phyloP scores from a whole-genome alignment of 371 early-diverging fungal species.

The Mortierella sp. region DNA sequence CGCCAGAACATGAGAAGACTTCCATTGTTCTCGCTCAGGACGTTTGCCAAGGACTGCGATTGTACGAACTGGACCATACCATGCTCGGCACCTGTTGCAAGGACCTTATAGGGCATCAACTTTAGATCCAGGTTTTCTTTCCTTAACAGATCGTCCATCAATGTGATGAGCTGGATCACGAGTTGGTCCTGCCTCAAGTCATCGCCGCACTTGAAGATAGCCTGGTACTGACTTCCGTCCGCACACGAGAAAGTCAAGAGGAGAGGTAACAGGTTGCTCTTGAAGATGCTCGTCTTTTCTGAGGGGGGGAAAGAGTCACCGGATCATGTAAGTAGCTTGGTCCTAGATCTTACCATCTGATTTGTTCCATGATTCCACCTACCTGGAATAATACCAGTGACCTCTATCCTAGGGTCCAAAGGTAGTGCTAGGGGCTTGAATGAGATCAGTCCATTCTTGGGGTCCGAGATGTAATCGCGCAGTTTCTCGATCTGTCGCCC shows the following conservation, averaged over 20 bases:
- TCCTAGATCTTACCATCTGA: not conserved
- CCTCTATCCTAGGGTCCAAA: constrained; percentile 84
- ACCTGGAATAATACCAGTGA: constrained; percentile 88
- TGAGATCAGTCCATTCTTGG: constrained; percentile 78
- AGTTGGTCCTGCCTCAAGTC: constrained; percentile 98
- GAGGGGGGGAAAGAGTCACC: not conserved
- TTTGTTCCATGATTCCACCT: not conserved
- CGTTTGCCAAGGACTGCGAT: constrained; percentile 85
- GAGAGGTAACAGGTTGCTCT: constrained; percentile 89
- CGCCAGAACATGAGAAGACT: constrained; percentile 84
- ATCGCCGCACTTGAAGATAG: constrained; percentile 96
- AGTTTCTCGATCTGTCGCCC: constrained; percentile 79
- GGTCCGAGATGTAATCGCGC: constrained; percentile 78
- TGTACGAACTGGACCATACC: constrained; percentile 93
- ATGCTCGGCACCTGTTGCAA: constrained; percentile 93
- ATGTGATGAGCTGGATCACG: constrained; percentile 93
- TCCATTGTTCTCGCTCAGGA: constrained; percentile 87
- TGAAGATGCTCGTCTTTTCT: constrained; percentile 90
- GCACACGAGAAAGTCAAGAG: constrained; percentile 81
- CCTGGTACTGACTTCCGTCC: constrained; percentile 84
- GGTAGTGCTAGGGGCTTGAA: constrained; percentile 88
- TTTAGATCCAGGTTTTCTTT: constrained; percentile 95
- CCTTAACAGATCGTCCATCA: constrained; percentile 93
- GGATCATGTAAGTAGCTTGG: no score
- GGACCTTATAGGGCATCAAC: constrained; percentile 92